Evolutionary conservation across 2,329 filamentous ascomycete genomes (phyloP).

Genomic region (Arthroderma uncinatum): DNA sequence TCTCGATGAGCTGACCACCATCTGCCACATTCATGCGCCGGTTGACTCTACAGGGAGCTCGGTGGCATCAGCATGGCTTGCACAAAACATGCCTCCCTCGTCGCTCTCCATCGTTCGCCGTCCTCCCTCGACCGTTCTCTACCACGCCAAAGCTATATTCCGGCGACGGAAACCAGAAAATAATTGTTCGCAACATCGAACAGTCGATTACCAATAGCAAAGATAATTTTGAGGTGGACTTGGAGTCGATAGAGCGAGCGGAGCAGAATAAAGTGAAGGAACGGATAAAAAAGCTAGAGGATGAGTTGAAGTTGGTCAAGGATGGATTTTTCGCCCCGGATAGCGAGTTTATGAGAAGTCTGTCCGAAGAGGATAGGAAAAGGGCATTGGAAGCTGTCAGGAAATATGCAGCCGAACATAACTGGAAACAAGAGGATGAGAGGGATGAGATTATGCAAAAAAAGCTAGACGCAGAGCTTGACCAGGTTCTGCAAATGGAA

Average conservation of each 20-base stretch:
- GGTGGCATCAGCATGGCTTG: slow-evolving; percentile 34
- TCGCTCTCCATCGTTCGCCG: slow-evolving; percentile 13
- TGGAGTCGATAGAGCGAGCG: slow-evolving; percentile 28
- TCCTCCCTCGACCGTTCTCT: slow-evolving; percentile 23
- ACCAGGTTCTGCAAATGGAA: slow-evolving; percentile 7
- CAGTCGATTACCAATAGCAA: slow-evolving; percentile 30
- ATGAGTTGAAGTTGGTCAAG: slow-evolving; percentile 30
- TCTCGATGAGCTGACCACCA: slow-evolving; percentile 25
- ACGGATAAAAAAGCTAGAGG: slow-evolving; percentile 28
- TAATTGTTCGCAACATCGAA: slow-evolving; percentile 36
- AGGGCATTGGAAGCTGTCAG: slow-evolving; percentile 34
- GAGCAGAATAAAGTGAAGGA: slow-evolving; percentile 29
- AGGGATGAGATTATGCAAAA: slow-evolving; percentile 4
- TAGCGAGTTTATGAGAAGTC: slow-evolving; percentile 33
- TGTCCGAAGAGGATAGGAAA: slow-evolving; percentile 33
- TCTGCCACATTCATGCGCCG: slow-evolving; percentile 33
- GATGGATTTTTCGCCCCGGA: slow-evolving; percentile 35
- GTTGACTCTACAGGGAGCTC: slow-evolving; percentile 33
- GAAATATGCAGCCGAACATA: slow-evolving; percentile 31
- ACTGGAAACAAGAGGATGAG: slow-evolving; percentile 14
- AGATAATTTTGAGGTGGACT: slow-evolving; percentile 24
- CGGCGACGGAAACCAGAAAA: slow-evolving; percentile 26
- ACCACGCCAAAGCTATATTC: slow-evolving; percentile 22
- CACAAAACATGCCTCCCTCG: slow-evolving; percentile 23
- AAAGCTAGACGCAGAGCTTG: slow-evolving; percentile 6